Evolutionary conservation across 1,284 basidiomycete genomes (phyloP).

Genomic region (Kwoniella shivajii): DNA sequence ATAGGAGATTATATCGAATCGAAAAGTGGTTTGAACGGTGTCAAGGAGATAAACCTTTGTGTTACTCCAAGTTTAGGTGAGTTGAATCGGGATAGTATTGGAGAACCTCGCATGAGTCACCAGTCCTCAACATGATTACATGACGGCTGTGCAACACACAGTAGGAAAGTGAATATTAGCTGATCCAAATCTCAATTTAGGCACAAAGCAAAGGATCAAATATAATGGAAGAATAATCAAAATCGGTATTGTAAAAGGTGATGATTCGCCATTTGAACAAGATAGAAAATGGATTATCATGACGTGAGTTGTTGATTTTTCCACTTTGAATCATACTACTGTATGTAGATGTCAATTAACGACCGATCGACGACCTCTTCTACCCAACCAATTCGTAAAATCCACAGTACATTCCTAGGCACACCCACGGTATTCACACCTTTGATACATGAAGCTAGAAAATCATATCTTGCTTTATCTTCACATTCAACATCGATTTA

Average conservation of each 20-base stretch:
- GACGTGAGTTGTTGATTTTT: background rate
- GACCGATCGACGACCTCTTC: too few species aligned
- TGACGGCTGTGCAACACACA: too few species aligned
- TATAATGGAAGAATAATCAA: constrained; percentile 5
- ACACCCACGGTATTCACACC: constrained; percentile 2
- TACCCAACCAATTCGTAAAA: too few species aligned
- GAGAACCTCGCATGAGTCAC: too few species aligned
- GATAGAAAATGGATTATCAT: constrained; percentile 3
- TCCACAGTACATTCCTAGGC: background rate
- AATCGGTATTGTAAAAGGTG: background rate
- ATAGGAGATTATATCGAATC: background rate
- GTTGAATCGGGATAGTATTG: too few species aligned
- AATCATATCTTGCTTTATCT: background rate
- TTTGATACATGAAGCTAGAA: background rate
- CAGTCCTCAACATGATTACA: too few species aligned
- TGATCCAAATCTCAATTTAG: background rate
- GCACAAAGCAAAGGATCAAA: constrained; percentile 3
- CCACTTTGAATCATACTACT: background rate
- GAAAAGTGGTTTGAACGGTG: background rate
- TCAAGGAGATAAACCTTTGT: background rate
- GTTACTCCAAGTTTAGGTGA: background rate
- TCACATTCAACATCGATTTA: background rate
- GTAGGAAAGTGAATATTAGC: background rate
- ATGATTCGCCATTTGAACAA: background rate
- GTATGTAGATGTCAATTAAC: too few species aligned